Percentiles rank a stretch among this genome's conserved stretches.
These are phyloP conservation scores for Clitocybe nebularis DNA, from an alignment of 1,284 basidiomycete species.

Conservation along the genomic window DNA sequence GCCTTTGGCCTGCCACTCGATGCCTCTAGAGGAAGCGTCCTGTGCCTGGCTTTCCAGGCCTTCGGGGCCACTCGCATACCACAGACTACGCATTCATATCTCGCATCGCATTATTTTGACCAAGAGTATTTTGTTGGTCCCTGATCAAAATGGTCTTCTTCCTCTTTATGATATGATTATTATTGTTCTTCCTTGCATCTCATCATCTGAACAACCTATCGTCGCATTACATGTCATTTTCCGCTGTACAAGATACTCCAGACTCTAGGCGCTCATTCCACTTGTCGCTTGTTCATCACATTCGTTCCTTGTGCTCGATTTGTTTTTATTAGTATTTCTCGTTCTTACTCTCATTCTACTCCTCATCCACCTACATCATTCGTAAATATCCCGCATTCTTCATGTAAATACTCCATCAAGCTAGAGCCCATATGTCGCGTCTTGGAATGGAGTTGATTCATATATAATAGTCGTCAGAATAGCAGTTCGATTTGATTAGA, in stretches of 20 bases:
- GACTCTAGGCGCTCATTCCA: constrained; percentile 4
- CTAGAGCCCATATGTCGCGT: constrained; percentile 1
- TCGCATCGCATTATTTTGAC: constrained; percentile 6
- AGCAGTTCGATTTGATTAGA: background rate
- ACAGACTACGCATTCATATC: constrained; percentile 1
- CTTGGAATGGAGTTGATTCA: constrained; percentile 1
- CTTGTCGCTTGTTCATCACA: background rate
- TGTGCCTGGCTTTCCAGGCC: no score
- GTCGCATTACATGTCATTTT: constrained; percentile 9
- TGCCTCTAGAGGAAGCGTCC: background rate
- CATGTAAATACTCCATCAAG: constrained; percentile 1
- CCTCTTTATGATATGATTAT: background rate
- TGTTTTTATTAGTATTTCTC: constrained; percentile 13
- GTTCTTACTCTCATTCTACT: background rate
- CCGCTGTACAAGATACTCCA: constrained; percentile 2
- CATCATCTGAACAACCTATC: constrained; percentile 10
- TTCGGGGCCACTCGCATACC: no score
- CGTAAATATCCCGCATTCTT: background rate
- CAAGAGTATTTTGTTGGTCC: background rate
- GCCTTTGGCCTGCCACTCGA: background rate
- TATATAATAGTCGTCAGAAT: background rate
- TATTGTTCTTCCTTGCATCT: constrained; percentile 9
- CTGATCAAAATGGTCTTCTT: constrained; percentile 8
- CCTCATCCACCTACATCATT: background rate
- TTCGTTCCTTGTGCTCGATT: constrained; percentile 14